Evolutionary conservation across 1,139 yeast genomes (phyloP).

Genomic region (Candida sanyaensis): DNA sequence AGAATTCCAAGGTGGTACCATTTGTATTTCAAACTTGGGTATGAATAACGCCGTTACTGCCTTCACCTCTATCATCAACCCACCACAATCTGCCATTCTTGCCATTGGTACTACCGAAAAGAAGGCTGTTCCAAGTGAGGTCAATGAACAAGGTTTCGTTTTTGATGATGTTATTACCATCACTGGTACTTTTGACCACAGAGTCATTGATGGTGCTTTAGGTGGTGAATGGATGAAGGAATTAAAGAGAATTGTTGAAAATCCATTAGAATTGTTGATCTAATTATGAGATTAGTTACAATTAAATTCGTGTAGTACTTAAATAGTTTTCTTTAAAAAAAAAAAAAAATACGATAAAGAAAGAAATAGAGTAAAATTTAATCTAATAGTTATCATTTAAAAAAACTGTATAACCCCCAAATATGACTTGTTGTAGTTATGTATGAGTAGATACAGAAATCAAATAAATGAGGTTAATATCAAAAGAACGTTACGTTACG

Average conservation of each 20-base stretch:
- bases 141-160: slow-evolving; percentile 86
- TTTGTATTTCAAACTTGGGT: slow-evolving; percentile 97
- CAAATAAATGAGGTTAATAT: too few relatives aligned
- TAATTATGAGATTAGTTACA: slow-evolving; percentile 27
- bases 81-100: slow-evolving; percentile 92
- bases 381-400: too few relatives aligned
- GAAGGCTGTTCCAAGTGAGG: slow-evolving; percentile 90
- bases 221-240: slow-evolving; percentile 98
- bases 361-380: background rate
- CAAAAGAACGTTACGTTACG: too few relatives aligned
- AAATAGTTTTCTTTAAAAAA: background rate
- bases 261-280: slow-evolving; percentile 91
- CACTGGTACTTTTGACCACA: slow-evolving; percentile 97
- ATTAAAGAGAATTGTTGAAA: slow-evolving; percentile 86
- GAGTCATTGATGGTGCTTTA: slow-evolving; percentile 95
- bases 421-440: too few relatives aligned
- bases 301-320: background rate
- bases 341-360: background rate
- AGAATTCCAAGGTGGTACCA: slow-evolving; percentile 99
- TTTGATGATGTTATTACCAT: slow-evolving; percentile 89
- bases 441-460: too few relatives aligned
- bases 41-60: slow-evolving; percentile 93
- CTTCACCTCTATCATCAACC: slow-evolving; percentile 96
- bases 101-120: slow-evolving; percentile 94
- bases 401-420: too few relatives aligned